Conservation (phyloP, 1,284 basidiomycete genomes). For the Ceratobasidium theobromae region DNA sequence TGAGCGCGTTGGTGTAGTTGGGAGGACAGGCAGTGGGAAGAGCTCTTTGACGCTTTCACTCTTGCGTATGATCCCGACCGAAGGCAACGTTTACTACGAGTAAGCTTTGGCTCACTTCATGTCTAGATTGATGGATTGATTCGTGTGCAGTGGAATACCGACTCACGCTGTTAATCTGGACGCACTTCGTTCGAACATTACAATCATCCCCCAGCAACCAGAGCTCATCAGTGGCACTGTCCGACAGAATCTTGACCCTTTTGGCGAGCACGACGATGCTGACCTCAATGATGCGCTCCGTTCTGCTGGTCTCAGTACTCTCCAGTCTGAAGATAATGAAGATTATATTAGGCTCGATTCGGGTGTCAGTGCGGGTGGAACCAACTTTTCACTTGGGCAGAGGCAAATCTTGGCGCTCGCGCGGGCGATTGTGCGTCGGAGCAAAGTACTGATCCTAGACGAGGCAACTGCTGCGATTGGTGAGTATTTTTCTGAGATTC, state of each 20-base stretch:
- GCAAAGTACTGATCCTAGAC: slow-evolving; percentile 51
- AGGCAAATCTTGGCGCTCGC: slow-evolving; percentile 33
- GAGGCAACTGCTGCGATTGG: slow-evolving; percentile 48
- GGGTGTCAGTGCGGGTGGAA: slow-evolving; percentile 38
- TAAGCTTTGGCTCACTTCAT: slow-evolving; percentile 1
- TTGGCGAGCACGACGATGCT: slow-evolving; percentile 49
- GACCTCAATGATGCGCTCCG: slow-evolving; percentile 50
- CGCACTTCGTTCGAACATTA: slow-evolving; percentile 9
- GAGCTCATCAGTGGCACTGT: slow-evolving; percentile 43
- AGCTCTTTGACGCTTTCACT: slow-evolving; percentile 50
- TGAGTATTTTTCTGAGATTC: slow-evolving; percentile 44
- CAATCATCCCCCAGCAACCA: slow-evolving; percentile 24
- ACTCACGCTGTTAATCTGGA: slow-evolving; percentile 21
- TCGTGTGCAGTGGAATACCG: slow-evolving; percentile 36
- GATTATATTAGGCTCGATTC: slow-evolving; percentile 44
- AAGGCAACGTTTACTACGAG: slow-evolving; percentile 52
- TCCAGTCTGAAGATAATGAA: slow-evolving; percentile 1
- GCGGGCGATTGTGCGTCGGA: slow-evolving; percentile 40
- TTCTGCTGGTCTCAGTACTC: slow-evolving; percentile 44
- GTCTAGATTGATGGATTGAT: not conserved
- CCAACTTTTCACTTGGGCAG: slow-evolving; percentile 32
- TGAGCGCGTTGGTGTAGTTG: slow-evolving; percentile 66
- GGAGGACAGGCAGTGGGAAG: slow-evolving; percentile 76
- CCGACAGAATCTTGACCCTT: slow-evolving; percentile 49
- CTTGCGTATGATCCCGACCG: slow-evolving; percentile 55